These are phyloP conservation scores for Debaryomycetaceae sp. DNA, from an alignment of 1,139 yeast genomes.

Conservation along the genomic window DNA sequence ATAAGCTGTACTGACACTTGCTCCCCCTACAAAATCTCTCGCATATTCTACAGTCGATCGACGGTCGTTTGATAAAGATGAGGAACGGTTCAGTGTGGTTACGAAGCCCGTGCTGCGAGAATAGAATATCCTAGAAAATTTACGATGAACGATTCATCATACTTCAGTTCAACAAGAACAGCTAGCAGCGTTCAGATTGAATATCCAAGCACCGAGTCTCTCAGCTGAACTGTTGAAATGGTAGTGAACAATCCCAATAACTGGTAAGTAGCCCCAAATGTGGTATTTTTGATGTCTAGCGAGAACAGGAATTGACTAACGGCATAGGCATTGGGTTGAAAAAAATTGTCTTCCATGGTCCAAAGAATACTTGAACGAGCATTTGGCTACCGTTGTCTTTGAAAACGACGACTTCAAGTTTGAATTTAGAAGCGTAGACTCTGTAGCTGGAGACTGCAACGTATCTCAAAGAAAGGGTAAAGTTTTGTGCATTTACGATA, in stretches of 20 bases:
- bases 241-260: slow-evolving; percentile 81
- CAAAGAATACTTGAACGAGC: slow-evolving; percentile 49
- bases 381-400: slow-evolving; percentile 34
- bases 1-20: no score
- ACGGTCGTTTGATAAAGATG: no score
- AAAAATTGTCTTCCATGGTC: slow-evolving; percentile 79
- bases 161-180: neutral
- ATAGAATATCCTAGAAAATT: neutral
- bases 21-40: no score
- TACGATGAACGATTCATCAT: neutral
- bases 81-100: neutral
- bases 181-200: neutral
- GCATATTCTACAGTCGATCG: no score
- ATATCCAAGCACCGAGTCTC: neutral
- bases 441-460: slow-evolving; percentile 70
- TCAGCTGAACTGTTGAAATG: slow-evolving; percentile 30
- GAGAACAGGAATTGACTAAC: neutral
- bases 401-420: slow-evolving; percentile 33
- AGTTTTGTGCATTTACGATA: slow-evolving; percentile 69
- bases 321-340: slow-evolving; percentile 76
- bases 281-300: neutral
- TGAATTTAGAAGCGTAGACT: slow-evolving; percentile 35
- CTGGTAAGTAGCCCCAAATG: slow-evolving; percentile 47
- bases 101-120: neutral
- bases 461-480: slow-evolving; percentile 81